Conservation (phyloP, 1,284 basidiomycete genomes). For the Ustilago hordei region DNA sequence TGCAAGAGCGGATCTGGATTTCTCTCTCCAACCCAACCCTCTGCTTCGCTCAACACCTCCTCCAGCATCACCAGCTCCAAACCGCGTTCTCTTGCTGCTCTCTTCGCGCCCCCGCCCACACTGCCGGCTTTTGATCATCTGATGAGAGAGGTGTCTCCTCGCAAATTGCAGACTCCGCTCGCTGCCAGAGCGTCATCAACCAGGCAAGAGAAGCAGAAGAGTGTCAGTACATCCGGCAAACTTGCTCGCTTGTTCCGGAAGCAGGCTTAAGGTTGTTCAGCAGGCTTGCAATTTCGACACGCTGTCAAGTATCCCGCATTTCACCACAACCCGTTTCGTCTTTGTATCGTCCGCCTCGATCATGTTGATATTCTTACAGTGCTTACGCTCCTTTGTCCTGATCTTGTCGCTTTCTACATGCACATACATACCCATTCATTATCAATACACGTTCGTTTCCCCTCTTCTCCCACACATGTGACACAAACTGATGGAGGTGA, state of each 20-base stretch:
- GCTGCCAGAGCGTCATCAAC: background rate
- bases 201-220: constrained; percentile 12
- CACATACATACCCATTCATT: background rate
- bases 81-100: constrained; percentile 23
- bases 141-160: background rate
- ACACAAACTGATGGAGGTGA: background rate
- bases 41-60: background rate
- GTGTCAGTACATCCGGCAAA: constrained; percentile 9
- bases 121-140: constrained; percentile 9
- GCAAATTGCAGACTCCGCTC: constrained; percentile 2
- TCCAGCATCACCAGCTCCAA: constrained; percentile 3
- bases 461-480: background rate
- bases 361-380: background rate
- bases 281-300: background rate
- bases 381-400: background rate
- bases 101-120: constrained; percentile 15
- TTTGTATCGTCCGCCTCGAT: background rate
- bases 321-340: background rate
- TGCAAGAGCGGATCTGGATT: constrained; percentile 25
- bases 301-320: background rate
- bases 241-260: constrained; percentile 30
- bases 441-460: background rate
- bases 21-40: constrained; percentile 19
- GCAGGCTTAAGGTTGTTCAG: background rate
- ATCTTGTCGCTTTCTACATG: background rate